These are phyloP conservation scores for Coemansia sp. DNA, from an alignment of 192 early-diverging fungal genomes.

Conservation along the genomic window DNA sequence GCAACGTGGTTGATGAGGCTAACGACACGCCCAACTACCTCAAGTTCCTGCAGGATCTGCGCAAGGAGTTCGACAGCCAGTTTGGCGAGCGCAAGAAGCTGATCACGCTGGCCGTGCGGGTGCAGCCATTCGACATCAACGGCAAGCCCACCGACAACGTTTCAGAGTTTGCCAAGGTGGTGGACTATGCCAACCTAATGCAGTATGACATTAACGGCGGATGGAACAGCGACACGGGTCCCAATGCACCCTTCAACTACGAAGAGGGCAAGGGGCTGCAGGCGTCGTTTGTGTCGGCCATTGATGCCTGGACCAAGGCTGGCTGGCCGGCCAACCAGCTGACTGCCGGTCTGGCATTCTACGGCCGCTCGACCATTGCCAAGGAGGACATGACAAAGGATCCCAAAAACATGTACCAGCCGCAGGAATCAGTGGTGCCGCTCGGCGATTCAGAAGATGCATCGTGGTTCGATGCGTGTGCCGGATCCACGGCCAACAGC, in stretches of 20 bases:
- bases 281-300: constrained; percentile 51
- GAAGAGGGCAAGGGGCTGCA: constrained; percentile 32
- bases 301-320: constrained; percentile 56
- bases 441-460: constrained; percentile 58
- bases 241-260: constrained; percentile 59
- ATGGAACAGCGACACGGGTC: constrained; percentile 58
- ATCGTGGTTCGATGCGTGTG: constrained; percentile 55
- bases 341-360: constrained; percentile 60
- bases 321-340: constrained; percentile 63
- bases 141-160: constrained; percentile 53
- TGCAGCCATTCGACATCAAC: constrained; percentile 57
- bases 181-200: constrained; percentile 71
- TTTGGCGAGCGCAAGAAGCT: constrained; percentile 51
- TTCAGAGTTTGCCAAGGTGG: constrained; percentile 58
- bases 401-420: constrained; percentile 48
- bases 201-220: constrained; percentile 62
- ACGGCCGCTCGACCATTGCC: constrained; percentile 57
- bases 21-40: constrained; percentile 69
- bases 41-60: constrained; percentile 60
- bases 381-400: constrained; percentile 55
- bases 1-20: constrained; percentile 47
- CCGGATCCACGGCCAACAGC: constrained; percentile 45
- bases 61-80: constrained; percentile 8
- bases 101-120: constrained; percentile 64
- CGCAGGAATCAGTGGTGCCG: constrained; percentile 32